Percentiles rank a stretch among this genome's conserved stretches.
phyloP scores from a whole-genome alignment of 257 asterid genomes.

The Leptodermis oblonga region DNA sequence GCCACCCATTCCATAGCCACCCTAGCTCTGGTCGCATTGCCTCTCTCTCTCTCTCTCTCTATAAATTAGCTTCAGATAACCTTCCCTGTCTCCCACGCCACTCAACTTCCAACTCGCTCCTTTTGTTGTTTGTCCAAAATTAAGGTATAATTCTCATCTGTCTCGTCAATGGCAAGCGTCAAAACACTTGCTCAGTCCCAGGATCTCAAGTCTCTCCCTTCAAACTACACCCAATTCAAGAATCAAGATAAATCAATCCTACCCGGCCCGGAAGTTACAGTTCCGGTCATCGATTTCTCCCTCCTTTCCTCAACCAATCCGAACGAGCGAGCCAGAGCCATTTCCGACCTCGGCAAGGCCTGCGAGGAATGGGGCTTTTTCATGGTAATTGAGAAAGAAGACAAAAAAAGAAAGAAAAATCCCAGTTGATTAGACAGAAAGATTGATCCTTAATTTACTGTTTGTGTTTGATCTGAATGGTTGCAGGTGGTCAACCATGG shows the following conservation, averaged over 20 bases:
- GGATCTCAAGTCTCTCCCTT: constrained; percentile 15
- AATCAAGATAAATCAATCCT: constrained; percentile 14
- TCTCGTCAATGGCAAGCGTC: constrained; percentile 11
- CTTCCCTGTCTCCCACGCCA: too few relatives aligned
- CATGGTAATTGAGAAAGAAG: too few relatives aligned
- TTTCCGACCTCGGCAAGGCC: constrained; percentile 26
- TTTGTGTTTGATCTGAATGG: too few relatives aligned
- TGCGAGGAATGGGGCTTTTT: constrained; percentile 45
- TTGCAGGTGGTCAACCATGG: constrained; percentile 82
- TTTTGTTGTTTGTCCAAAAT: neutral
- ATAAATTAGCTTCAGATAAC: too few relatives aligned
- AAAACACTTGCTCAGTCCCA: constrained; percentile 14
- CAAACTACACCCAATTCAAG: constrained; percentile 3
- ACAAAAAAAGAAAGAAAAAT: too few relatives aligned
- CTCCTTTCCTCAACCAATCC: constrained; percentile 20
- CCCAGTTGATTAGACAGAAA: too few relatives aligned
- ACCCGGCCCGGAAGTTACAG: constrained; percentile 19
- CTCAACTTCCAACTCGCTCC: too few relatives aligned
- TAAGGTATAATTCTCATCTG: too few relatives aligned
- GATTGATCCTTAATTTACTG: too few relatives aligned
- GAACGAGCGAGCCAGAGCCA: constrained; percentile 23
- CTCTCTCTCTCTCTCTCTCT: too few relatives aligned
- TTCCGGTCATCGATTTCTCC: constrained; percentile 39
- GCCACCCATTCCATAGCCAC: too few relatives aligned
- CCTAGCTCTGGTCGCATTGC: too few relatives aligned